Base-by-base conservation (phyloP, 192 early-diverging fungal species). In the Mycoemilia scoparia region DNA sequence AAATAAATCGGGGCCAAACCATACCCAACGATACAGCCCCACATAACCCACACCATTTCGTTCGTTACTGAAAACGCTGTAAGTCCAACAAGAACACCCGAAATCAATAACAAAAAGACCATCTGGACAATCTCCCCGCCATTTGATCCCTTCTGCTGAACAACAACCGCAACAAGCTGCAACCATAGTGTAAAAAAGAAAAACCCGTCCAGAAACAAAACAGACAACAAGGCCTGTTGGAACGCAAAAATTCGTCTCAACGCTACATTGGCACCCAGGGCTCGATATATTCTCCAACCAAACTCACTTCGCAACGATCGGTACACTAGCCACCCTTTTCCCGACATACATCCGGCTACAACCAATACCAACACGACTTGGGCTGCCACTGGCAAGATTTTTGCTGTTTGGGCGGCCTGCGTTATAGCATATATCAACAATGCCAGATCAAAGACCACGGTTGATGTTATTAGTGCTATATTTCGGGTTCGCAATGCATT, bases 151-250 rank as follows among this genome's bases (percentile, higher is more conserved):
- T 39, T 5, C 4, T 40, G 24, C 35, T 37, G 44, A 7, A 65
- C 51, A 11, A 69, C 38, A 16, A 74, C 39, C 3, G 51, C 65
- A 3, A 71, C 52, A 35, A 66, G 73, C 48, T 55, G 58, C 13
- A 63, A 29, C 34, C 48, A 67, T 17, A 58, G 29, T 22, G 51
- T 48, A 5, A 67, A 3, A 30, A 68, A 52, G 28, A 59, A 36
- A 27, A 43, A 51, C 0, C 43, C 37, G n/a, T 41, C 43, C 13
- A 65, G 35, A 15, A 36, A 39, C 0, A 46, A 39, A 5, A 60
- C 39, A 8, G 45, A 36, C 1, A 65, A 10, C 9, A 65, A 39
- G 5, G 60, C 30, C 28, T 57, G 62, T 20, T 51, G 43, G 28
- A 23, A 37, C 3, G 41, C 28, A 31, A 60, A 58, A 27, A 58